A percentile compares a stretch with the other conserved stretches of the same genome.
These are phyloP conservation scores for Tanacetum coccineum DNA, from an alignment of 129 eudicot genomes.

Conservation along the genomic window DNA sequence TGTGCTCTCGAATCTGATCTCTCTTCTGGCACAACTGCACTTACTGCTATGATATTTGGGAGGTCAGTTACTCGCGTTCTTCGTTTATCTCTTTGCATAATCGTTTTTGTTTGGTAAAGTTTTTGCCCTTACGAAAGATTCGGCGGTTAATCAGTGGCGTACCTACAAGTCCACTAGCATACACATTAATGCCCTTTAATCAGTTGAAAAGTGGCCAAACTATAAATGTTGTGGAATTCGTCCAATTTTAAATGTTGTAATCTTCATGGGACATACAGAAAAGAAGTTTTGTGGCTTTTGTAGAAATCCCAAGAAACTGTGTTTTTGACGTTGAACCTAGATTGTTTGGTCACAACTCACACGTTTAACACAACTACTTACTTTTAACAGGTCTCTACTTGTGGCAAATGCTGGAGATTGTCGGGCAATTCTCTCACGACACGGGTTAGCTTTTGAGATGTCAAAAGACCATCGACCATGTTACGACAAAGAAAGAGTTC, in stretches of 20 bases:
- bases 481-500: constrained; percentile 46
- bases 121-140: no score
- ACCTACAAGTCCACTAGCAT: no score
- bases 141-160: no score
- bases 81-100: not conserved
- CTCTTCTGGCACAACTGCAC: constrained; percentile 10
- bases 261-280: not conserved
- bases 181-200: no score
- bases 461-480: constrained; percentile 87
- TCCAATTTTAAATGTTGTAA: not conserved
- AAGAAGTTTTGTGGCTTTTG: no score
- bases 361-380: no score
- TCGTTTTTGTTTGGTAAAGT: not conserved
- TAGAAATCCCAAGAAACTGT: no score
- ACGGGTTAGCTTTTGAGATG: constrained; percentile 81
- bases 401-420: constrained; percentile 98
- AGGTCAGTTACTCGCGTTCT: not conserved
- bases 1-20: constrained; percentile 65
- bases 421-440: constrained; percentile 74
- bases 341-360: no score
- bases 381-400: constrained; percentile 86
- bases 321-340: no score
- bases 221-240: not conserved
- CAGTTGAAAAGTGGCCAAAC: not conserved
- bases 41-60: constrained; percentile 12